Conservation (phyloP, 2,329 filamentous ascomycete genomes). For the Fusarium tricinctum region DNA sequence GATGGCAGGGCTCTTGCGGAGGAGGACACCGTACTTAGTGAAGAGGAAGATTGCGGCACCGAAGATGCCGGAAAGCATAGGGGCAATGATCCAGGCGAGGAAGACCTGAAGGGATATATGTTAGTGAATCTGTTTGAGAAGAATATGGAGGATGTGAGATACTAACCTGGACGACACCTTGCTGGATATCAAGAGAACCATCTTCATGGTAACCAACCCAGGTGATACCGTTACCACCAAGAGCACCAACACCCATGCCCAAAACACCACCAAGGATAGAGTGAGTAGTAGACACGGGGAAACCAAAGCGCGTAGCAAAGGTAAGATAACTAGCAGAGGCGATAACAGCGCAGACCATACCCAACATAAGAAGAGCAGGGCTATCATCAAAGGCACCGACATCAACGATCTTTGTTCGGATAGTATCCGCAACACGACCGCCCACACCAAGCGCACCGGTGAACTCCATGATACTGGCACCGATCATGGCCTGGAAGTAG, state of each 20-base stretch:
- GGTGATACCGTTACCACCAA: slow-evolving; percentile 66
- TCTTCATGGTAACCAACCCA: slow-evolving; percentile 64
- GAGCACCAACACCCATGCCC: slow-evolving; percentile 69
- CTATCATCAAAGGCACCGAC: slow-evolving; percentile 61
- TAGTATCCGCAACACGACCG: slow-evolving; percentile 71
- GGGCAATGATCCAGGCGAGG: slow-evolving; percentile 72
- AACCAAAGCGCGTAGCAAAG: slow-evolving; percentile 65
- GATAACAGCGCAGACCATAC: slow-evolving; percentile 69
- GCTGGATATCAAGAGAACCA: slow-evolving; percentile 56
- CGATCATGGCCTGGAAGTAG: slow-evolving; percentile 71
- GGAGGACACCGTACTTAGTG: slow-evolving; percentile 70
- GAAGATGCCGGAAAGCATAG: slow-evolving; percentile 67
- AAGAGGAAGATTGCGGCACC: slow-evolving; percentile 67
- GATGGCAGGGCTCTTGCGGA: slow-evolving; percentile 66
- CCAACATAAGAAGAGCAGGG: slow-evolving; percentile 69
- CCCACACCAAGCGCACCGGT: slow-evolving; percentile 72
- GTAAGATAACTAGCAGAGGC: slow-evolving; percentile 70
- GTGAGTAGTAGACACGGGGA: slow-evolving; percentile 74
- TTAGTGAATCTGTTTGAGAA: neutral
- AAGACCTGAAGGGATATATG: slow-evolving; percentile 66
- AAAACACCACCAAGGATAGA: slow-evolving; percentile 71
- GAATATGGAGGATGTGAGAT: rapidly evolving
- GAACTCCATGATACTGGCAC: slow-evolving; percentile 73
- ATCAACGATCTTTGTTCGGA: slow-evolving; percentile 71
- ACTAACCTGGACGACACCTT: slow-evolving; percentile 66